Evolutionary conservation across 345 rosid genomes (phyloP), one percentile per base, ranked within the genome.

Genomic region (Eucalyptus cladocalyx): DNA sequence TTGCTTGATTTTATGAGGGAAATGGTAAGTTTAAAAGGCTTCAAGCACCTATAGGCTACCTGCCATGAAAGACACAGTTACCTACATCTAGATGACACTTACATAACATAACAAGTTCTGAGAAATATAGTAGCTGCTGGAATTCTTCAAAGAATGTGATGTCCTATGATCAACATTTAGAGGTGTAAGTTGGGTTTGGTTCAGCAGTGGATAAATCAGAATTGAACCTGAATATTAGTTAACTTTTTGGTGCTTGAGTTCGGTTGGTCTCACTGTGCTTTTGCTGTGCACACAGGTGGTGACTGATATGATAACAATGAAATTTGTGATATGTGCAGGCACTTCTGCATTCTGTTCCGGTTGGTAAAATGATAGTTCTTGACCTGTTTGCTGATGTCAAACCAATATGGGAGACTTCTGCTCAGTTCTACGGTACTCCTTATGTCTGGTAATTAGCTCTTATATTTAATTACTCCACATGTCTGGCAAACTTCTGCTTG

Each of bases 321-420:
- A 76, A 87, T 42, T 86, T 72, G 88, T 89, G 90, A 86, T 88
- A 86, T 89, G 89, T 93, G 91, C 95, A 97, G 99, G 99, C 99
- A 69, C 98, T 97, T 93, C 91, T 97, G 87, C 98, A 96, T 90
- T 95, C 99, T 37, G 98, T 97, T 90, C 98, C 99, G 86, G 88
- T 91, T 51, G 99, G 99, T 62, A 97, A 94, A 93, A 95, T 97
- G 98, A 96, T 97, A 89, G 98, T 96, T 89, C 95, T 97, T 50
- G 99, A 97, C 92, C 96, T 97, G 86, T 97, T 95, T 94, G 99
- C 99, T 81, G 99, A 97, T 37, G 98, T 94, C 92, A 95, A 91
- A 92, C 98, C 99, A 15, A 93, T 97, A 92, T 97, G 99, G 99
- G 93, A 87, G 53, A 93, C 76, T 34, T 97, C 99, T 91, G 90